These are phyloP conservation scores for Entomophthora muscae DNA, from an alignment of 371 early-diverging fungal genomes.

Conservation along the genomic window DNA sequence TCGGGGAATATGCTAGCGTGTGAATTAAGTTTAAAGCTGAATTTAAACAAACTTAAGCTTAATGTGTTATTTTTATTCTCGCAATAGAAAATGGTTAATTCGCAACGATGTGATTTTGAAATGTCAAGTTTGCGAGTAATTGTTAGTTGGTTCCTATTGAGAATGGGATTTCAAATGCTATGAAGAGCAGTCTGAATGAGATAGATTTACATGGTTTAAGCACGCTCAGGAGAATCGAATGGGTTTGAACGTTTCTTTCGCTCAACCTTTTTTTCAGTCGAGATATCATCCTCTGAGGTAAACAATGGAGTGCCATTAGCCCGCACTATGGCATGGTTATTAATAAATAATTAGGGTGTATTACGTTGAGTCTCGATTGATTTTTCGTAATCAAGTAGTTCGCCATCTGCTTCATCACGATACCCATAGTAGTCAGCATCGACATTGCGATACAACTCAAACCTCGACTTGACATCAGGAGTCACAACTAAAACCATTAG, in stretches of 20 bases:
- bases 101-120: too few relatives aligned
- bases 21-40: too few relatives aligned
- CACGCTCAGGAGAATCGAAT: neutral
- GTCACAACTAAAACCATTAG: neutral
- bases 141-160: too few relatives aligned
- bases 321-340: neutral
- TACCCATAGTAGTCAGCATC: conserved; percentile 95
- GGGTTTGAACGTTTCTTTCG: neutral
- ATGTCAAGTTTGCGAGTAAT: too few relatives aligned
- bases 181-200: too few relatives aligned
- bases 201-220: too few relatives aligned
- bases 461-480: conserved; percentile 22
- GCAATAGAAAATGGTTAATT: too few relatives aligned
- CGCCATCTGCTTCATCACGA: conserved; percentile 80
- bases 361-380: neutral
- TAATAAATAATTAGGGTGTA: neutral
- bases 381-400: conserved; percentile 56
- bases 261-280: neutral
- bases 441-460: conserved; percentile 56
- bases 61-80: too few relatives aligned
- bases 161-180: too few relatives aligned
- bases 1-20: too few relatives aligned
- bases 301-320: neutral
- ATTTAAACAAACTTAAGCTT: too few relatives aligned
- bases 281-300: neutral